Conservation (phyloP, 192 early-diverging fungal genomes). For the Rhizoclosmatium sp. region DNA sequence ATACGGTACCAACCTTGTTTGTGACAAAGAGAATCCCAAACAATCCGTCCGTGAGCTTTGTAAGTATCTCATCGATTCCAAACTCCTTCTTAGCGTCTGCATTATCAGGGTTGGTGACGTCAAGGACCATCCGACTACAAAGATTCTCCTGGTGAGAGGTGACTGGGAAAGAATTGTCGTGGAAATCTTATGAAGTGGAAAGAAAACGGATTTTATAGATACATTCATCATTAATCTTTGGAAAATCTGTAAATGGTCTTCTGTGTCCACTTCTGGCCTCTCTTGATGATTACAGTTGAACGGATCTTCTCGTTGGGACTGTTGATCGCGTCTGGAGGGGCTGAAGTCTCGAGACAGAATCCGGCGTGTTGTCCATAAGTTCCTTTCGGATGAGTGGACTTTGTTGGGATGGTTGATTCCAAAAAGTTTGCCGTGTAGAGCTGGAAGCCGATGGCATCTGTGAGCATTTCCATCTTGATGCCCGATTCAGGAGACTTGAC, state of each 20-base stretch:
- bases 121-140: neutral
- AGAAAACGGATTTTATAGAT: too few relatives aligned
- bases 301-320: conserved; percentile 32
- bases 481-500: conserved; percentile 67
- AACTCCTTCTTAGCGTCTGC: conserved; percentile 18
- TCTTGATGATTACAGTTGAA: conserved; percentile 38
- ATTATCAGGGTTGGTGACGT: neutral
- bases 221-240: neutral
- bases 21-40: conserved; percentile 56
- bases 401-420: conserved; percentile 55
- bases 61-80: conserved; percentile 37
- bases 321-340: conserved; percentile 58
- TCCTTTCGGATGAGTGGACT: conserved; percentile 46
- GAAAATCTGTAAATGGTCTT: conserved; percentile 44
- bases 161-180: too few relatives aligned
- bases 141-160: too few relatives aligned
- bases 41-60: conserved; percentile 41
- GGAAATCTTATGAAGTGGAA: too few relatives aligned
- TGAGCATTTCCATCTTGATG: conserved; percentile 67
- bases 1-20: conserved; percentile 42
- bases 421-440: conserved; percentile 87
- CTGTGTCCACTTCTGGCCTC: conserved; percentile 47
- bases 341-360: conserved; percentile 66
- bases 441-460: conserved; percentile 79
- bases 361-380: conserved; percentile 66